phyloP scores from a whole-genome alignment of 1,139 yeast species.

The Debaryomyces psychrophilus region DNA sequence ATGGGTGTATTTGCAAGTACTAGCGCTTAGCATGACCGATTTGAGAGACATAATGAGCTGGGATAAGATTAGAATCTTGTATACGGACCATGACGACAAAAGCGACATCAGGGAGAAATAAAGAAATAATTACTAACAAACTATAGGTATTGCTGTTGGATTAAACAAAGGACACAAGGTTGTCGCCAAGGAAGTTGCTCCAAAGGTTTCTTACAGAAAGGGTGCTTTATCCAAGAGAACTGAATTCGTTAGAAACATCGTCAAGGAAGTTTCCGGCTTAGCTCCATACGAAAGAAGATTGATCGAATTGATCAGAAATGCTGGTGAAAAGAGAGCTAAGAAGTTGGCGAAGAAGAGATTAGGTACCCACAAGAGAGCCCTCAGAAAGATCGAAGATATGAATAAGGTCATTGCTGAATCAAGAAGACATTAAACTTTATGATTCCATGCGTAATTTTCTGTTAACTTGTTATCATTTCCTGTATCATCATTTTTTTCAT shows the following conservation, averaged over 20 bases:
- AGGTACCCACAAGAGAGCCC: constrained; percentile 99
- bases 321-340: constrained; percentile 99
- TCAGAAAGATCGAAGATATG: constrained; percentile 99
- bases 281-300: constrained; percentile 99
- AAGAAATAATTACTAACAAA: constrained; percentile 24
- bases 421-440: constrained; percentile 65
- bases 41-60: neutral
- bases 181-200: constrained; percentile 88
- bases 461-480: constrained; percentile 8
- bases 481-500: constrained; percentile 15
- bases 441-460: constrained; percentile 6
- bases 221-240: constrained; percentile 97
- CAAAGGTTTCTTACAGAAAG: constrained; percentile 96
- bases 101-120: neutral
- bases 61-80: neutral
- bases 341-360: constrained; percentile 99
- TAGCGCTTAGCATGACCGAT: neutral
- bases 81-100: neutral
- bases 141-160: constrained; percentile 94
- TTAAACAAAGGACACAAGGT: constrained; percentile 99
- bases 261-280: constrained; percentile 97
- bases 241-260: constrained; percentile 90
- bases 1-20: neutral
- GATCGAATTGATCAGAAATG: constrained; percentile 98
- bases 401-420: constrained; percentile 95